phyloP scores from a whole-genome alignment of 805 yeast species.

The Scheffersomyces amazonensis region DNA sequence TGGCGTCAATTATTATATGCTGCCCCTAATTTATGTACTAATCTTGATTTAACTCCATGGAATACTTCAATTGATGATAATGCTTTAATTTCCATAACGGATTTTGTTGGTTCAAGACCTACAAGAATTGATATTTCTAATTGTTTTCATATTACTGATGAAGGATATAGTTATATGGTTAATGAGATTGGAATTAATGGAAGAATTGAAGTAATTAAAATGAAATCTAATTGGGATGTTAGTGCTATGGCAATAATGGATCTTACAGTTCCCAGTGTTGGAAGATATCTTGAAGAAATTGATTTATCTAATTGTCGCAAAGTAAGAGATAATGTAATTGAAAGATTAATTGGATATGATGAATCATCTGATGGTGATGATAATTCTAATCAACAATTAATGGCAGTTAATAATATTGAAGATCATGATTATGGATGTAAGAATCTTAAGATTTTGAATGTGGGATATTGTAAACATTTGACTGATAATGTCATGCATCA shows the following conservation, averaged over 20 bases:
- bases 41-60: constrained; percentile 60
- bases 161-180: constrained; percentile 67
- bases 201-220: constrained; percentile 48
- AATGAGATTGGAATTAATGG: constrained; percentile 71
- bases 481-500: constrained; percentile 68
- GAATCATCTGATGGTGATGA: constrained; percentile 5
- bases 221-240: constrained; percentile 75
- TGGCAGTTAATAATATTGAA: constrained; percentile 4
- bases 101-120: constrained; percentile 72
- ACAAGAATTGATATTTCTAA: constrained; percentile 58
- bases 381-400: constrained; percentile 1
- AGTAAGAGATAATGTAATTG: constrained; percentile 68
- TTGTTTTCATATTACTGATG: constrained; percentile 76
- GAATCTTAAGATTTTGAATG: constrained; percentile 47
- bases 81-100: constrained; percentile 55
- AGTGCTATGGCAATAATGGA: constrained; percentile 84
- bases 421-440: constrained; percentile 49
- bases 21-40: constrained; percentile 50
- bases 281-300: constrained; percentile 53
- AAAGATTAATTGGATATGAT: constrained; percentile 62
- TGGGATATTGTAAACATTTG: constrained; percentile 75
- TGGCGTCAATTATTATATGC: constrained; percentile 67
- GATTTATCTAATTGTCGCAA: constrained; percentile 73
- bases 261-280: constrained; percentile 62
- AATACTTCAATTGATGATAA: constrained; percentile 59